Evolutionary conservation across 2,329 filamentous ascomycete species (phyloP).

Genomic region (Colletotrichum tropicicola): DNA sequence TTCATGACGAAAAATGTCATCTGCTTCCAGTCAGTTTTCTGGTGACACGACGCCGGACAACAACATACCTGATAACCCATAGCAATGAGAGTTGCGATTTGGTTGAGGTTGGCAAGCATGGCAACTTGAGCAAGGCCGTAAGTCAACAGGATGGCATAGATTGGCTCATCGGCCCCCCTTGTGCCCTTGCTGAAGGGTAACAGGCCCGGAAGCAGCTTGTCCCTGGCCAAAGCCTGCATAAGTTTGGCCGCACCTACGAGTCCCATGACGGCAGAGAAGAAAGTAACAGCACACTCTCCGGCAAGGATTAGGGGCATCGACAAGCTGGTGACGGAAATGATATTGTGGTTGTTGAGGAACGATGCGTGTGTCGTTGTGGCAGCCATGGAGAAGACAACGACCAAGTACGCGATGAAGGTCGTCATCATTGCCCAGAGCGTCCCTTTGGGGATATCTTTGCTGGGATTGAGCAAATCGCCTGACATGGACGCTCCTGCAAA

Average conservation of each 20-base stretch:
- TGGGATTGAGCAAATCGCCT: slow-evolving; percentile 83
- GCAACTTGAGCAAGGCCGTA: slow-evolving; percentile 80
- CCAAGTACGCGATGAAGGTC: slow-evolving; percentile 78
- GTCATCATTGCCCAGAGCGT: slow-evolving; percentile 80
- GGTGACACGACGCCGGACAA: not conserved
- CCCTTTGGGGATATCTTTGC: slow-evolving; percentile 85
- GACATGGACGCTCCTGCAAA: slow-evolving; percentile 88
- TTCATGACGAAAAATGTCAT: slow-evolving; percentile 95
- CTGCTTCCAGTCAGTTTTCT: slow-evolving; percentile 40
- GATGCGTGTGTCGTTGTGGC: slow-evolving; percentile 78
- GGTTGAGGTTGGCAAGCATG: slow-evolving; percentile 84
- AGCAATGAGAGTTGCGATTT: slow-evolving; percentile 88
- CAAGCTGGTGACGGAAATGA: slow-evolving; percentile 84
- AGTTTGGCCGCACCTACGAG: slow-evolving; percentile 87
- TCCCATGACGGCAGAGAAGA: slow-evolving; percentile 89
- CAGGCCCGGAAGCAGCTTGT: slow-evolving; percentile 81
- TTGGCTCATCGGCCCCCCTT: slow-evolving; percentile 76
- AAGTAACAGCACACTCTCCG: slow-evolving; percentile 83
- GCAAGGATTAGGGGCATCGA: slow-evolving; percentile 78
- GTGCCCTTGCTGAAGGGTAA: slow-evolving; percentile 79
- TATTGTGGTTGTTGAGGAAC: slow-evolving; percentile 78
- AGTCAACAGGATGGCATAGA: slow-evolving; percentile 79
- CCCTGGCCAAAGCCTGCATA: slow-evolving; percentile 82
- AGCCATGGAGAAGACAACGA: slow-evolving; percentile 83
- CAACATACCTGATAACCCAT: slow-evolving; percentile 83